These are phyloP conservation scores for Ceratocystis destructans DNA, from an alignment of 2,329 filamentous ascomycete genomes.

Conservation along the genomic window DNA sequence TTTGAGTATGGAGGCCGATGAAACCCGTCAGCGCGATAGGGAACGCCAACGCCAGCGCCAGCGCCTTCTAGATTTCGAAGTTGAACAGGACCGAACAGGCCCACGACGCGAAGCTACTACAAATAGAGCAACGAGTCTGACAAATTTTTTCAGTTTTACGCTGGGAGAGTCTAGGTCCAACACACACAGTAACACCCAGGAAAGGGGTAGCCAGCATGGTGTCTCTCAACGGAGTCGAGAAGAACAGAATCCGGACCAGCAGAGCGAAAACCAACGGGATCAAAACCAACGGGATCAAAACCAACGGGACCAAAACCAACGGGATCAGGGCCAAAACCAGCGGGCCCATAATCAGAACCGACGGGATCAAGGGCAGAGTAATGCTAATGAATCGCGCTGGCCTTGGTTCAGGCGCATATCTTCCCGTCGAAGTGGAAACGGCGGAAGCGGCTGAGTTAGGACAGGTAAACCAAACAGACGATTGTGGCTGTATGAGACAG, in stretches of 20 bases:
- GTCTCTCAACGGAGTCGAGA: neutral
- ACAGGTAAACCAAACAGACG: neutral
- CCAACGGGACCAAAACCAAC: neutral
- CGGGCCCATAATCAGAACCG: neutral
- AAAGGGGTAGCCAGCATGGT: neutral
- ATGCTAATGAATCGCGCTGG: neutral
- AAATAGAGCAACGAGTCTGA: neutral
- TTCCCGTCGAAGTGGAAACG: neutral
- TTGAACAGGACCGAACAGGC: neutral
- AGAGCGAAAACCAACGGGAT: neutral
- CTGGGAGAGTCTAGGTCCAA: neutral
- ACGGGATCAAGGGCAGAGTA: neutral
- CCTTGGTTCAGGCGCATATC: neutral
- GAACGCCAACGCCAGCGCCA: constrained; percentile 5
- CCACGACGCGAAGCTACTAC: neutral
- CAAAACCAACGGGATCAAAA: neutral
- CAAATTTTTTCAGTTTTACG: neutral
- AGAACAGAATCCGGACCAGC: neutral
- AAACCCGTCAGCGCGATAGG: constrained; percentile 4
- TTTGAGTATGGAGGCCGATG: neutral
- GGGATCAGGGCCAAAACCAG: neutral
- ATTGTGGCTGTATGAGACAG: neutral
- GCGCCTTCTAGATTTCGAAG: neutral
- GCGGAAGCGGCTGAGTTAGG: neutral
- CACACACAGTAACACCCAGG: neutral